phyloP scores from a whole-genome alignment of 345 rosid genomes.

The Populus pruinosa region DNA sequence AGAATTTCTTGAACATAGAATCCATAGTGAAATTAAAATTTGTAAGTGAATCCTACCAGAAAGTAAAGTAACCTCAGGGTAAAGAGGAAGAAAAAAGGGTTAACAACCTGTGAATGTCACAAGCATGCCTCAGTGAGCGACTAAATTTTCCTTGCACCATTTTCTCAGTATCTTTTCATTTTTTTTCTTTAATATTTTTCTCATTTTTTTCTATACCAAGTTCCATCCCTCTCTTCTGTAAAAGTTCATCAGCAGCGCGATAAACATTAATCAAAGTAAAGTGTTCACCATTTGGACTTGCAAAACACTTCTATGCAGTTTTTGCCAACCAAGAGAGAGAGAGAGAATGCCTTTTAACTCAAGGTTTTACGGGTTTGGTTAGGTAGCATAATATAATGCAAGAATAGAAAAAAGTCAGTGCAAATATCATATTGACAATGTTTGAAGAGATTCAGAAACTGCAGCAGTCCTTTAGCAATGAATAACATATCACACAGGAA shows the following conservation, averaged over 20 bases:
- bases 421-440: not conserved
- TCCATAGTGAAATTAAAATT: not conserved
- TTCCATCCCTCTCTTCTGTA: conserved; percentile 50
- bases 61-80: not conserved
- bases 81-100: not conserved
- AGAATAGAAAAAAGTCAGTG: not conserved
- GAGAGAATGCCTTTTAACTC: conserved; percentile 7
- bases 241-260: conserved; percentile 63
- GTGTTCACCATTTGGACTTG: conserved; percentile 89
- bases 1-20: not conserved
- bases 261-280: conserved; percentile 74
- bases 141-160: conserved; percentile 85
- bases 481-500: no score
- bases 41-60: not conserved
- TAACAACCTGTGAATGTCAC: conserved; percentile 64
- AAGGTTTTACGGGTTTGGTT: not conserved
- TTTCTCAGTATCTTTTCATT: conserved; percentile 53
- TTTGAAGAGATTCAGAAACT: not conserved
- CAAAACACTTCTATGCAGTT: conserved; percentile 65
- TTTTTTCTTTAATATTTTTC: conserved; percentile 15
- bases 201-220: conserved; percentile 38
- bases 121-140: conserved; percentile 81
- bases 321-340: conserved; percentile 52
- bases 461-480: not conserved
- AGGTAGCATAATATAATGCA: not conserved